phyloP scores from a whole-genome alignment of 768 basidiomycete genomes.

The Chalciporus chontae region DNA sequence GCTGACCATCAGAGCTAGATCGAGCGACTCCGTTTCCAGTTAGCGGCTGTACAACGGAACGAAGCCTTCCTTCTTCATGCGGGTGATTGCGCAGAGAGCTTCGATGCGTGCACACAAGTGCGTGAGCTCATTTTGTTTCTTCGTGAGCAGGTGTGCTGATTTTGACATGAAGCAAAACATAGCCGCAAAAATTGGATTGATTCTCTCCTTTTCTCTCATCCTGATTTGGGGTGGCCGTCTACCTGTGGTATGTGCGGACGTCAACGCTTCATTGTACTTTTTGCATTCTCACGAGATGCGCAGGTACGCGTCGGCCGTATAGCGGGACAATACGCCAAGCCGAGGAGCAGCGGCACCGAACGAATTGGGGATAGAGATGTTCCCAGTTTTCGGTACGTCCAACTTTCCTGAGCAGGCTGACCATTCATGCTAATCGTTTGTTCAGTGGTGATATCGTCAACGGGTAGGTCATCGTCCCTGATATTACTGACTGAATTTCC shows the following conservation, averaged over 20 bases:
- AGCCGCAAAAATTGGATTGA: constrained; percentile 82
- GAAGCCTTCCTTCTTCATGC: constrained; percentile 95
- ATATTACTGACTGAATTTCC: not conserved
- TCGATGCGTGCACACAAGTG: constrained; percentile 86
- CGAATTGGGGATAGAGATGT: constrained; percentile 73
- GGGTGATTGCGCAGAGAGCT: constrained; percentile 97
- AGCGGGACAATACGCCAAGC: constrained; percentile 96
- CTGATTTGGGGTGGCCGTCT: constrained; percentile 90
- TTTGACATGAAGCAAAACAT: constrained; percentile 67
- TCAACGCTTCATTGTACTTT: not conserved
- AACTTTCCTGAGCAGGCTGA: not conserved
- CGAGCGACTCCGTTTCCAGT: constrained; percentile 77
- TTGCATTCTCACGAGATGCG: constrained; percentile 4
- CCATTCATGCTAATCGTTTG: not conserved
- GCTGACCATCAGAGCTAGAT: constrained; percentile 46
- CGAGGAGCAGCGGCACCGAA: constrained; percentile 81
- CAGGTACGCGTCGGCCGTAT: constrained; percentile 86
- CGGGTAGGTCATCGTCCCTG: constrained; percentile 47
- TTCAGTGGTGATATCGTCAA: constrained; percentile 94
- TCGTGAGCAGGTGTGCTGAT: constrained; percentile 8
- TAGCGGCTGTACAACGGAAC: constrained; percentile 76
- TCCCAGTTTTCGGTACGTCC: constrained; percentile 77
- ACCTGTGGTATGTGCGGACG: constrained; percentile 71
- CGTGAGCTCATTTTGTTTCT: constrained; percentile 22
- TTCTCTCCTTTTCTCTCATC: constrained; percentile 93